A percentile compares a stretch with the other conserved stretches of the same genome.
Conservation (phyloP, 805 yeast genomes). For the Zygosaccharomyces pseudorouxii region DNA sequence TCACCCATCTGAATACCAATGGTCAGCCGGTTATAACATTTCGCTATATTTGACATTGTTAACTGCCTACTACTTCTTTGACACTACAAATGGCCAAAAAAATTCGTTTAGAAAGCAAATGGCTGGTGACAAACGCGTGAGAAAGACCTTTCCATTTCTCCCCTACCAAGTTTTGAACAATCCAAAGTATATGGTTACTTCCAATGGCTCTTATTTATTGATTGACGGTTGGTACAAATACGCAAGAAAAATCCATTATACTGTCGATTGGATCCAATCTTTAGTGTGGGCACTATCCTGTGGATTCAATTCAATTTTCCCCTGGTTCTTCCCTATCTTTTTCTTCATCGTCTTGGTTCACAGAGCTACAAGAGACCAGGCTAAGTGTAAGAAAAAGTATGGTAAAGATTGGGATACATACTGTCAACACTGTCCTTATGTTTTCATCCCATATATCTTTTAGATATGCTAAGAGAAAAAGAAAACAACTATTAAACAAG, state of each 20-base stretch:
- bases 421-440: conserved; percentile 80
- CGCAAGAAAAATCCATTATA: conserved; percentile 92
- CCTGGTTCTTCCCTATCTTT: conserved; percentile 94
- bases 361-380: conserved; percentile 82
- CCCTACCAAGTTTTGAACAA: conserved; percentile 78
- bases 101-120: conserved; percentile 80
- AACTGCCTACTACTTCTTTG: conserved; percentile 85
- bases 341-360: conserved; percentile 83
- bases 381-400: conserved; percentile 80
- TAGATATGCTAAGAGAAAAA: conserved; percentile 31
- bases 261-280: conserved; percentile 88
- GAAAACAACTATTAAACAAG: neutral
- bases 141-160: conserved; percentile 91
- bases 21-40: conserved; percentile 60
- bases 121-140: conserved; percentile 69
- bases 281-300: conserved; percentile 89
- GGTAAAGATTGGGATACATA: conserved; percentile 93
- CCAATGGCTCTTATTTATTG: conserved; percentile 76
- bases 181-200: conserved; percentile 81
- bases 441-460: conserved; percentile 83
- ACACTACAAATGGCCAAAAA: conserved; percentile 92
- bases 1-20: conserved; percentile 74
- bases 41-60: conserved; percentile 53
- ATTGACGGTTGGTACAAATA: conserved; percentile 93
- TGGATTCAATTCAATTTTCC: conserved; percentile 83